Evolutionary conservation across 768 basidiomycete genomes (phyloP), one percentile per base, ranked within the genome.

Genomic region (Trichaptum fuscoviolaceum): DNA sequence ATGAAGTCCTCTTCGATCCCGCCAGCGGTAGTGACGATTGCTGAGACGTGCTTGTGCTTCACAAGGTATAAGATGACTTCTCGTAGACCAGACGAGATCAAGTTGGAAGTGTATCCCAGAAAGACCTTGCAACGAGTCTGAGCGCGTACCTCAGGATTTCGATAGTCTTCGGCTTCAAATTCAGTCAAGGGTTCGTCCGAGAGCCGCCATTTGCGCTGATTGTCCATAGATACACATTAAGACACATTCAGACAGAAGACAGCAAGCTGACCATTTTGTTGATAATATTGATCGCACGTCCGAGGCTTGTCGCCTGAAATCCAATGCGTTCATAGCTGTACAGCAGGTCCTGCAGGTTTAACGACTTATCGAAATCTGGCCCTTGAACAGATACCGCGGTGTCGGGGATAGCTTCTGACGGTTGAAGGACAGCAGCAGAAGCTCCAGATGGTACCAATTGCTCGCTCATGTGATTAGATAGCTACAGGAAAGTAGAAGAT

Each of bases 1-100:
- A 99, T 97, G 67, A 99, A 93, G 78, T 99, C 97, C 79, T 99
- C 97, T 75, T 99, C 97, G 71, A 99, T 91, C 8, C 97, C 97
- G 7, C 97, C 97, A 5, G 97, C 97, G 0, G 97, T 99, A 1
- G 97, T 99, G 26, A 99, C 97, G 68, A 99, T 82, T 24, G 88
- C 91, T 24, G 89, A 83, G 66, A 99, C 85, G 71, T 97, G 92
- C 69, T 88, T 90, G 80, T 99, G 89, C 76, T 98, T 95, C 35
- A 95, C 96, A 57, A 99, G 89, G 77, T 95, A 87, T 25, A 90
- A 82, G 70, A 99, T 91, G 60, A 98, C 82, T 77, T 99, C 97
- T 36, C 97, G 88, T 57, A 99, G 81, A 10, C 97, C 97, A 9
- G 97, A 99, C 1, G 97, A 99, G 73, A 99, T 96, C 59, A 99